A percentile compares a stretch with the other conserved stretches of the same genome.
Evolutionary conservation across 495 filamentous ascomycete genomes (phyloP).

Genomic region (Talaromyces trachyspermus): DNA sequence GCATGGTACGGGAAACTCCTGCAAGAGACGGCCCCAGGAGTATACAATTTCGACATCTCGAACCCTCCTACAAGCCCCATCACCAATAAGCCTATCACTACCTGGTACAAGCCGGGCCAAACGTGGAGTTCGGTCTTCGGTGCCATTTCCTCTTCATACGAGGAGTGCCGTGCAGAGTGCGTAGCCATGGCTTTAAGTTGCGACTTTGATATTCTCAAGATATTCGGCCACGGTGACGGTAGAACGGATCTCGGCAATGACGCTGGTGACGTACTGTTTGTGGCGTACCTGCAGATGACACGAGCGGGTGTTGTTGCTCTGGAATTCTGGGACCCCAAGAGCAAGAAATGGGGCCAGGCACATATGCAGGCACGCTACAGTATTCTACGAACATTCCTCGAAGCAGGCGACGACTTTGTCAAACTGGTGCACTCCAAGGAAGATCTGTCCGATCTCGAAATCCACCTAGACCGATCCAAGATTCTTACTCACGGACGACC

Average conservation of each 20-base stretch:
- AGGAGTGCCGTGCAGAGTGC: conserved; percentile 77
- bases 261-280: conserved; percentile 80
- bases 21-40: conserved; percentile 73
- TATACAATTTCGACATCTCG: conserved; percentile 77
- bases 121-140: conserved; percentile 94
- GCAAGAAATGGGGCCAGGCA: conserved; percentile 85
- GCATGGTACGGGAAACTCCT: conserved; percentile 94
- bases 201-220: conserved; percentile 79
- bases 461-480: conserved; percentile 74
- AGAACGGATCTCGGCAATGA: conserved; percentile 59
- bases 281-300: conserved; percentile 85
- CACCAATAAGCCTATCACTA: conserved; percentile 65
- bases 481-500: conserved; percentile 62
- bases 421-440: conserved; percentile 64
- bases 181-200: conserved; percentile 90
- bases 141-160: conserved; percentile 75
- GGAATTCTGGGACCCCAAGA: conserved; percentile 84
- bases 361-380: conserved; percentile 93
- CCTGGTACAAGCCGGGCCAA: conserved; percentile 88
- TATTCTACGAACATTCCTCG: conserved; percentile 83
- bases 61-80: conserved; percentile 78
- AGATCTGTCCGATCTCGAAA: conserved; percentile 72
- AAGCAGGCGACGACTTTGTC: conserved; percentile 75
- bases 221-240: conserved; percentile 86
- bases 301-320: conserved; percentile 76